Conservation (phyloP, 352 stramenopile species). For the Globisporangium alternatum region DNA sequence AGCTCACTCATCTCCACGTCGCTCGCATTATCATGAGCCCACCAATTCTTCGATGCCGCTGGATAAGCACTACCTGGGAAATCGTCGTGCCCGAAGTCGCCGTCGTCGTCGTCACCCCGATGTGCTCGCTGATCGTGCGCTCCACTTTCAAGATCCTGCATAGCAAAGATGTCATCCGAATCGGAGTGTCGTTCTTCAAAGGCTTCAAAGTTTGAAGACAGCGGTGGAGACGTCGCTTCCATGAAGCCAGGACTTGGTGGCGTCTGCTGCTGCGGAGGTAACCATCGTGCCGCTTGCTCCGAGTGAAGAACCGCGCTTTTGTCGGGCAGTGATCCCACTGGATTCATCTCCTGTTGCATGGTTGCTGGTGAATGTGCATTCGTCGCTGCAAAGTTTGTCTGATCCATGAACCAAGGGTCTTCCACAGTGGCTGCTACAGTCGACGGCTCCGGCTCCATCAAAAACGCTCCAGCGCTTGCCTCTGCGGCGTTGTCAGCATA, state of each 20-base stretch:
- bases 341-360: constrained; percentile 18
- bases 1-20: constrained; percentile 76
- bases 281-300: constrained; percentile 65
- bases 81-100: constrained; percentile 32
- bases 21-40: constrained; percentile 45
- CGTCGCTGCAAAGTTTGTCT: constrained; percentile 1
- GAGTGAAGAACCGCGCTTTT: constrained; percentile 35
- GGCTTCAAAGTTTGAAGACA: constrained; percentile 33
- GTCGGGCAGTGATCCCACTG: constrained; percentile 37
- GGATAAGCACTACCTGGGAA: constrained; percentile 55
- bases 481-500: constrained; percentile 40
- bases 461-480: constrained; percentile 45
- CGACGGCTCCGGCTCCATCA: constrained; percentile 42
- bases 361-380: background rate
- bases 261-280: constrained; percentile 25
- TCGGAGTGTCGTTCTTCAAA: constrained; percentile 16
- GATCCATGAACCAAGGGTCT: constrained; percentile 67
- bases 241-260: constrained; percentile 8
- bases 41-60: constrained; percentile 73
- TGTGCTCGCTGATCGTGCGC: background rate
- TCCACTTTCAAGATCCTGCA: constrained; percentile 17
- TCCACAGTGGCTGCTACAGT: constrained; percentile 9
- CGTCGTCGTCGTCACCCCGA: constrained; percentile 31
- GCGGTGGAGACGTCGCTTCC: constrained; percentile 17
- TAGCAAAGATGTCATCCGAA: constrained; percentile 15